These are phyloP conservation scores for Sherardia arvensis DNA, from an alignment of 257 asterid species.

Conservation along the genomic window DNA sequence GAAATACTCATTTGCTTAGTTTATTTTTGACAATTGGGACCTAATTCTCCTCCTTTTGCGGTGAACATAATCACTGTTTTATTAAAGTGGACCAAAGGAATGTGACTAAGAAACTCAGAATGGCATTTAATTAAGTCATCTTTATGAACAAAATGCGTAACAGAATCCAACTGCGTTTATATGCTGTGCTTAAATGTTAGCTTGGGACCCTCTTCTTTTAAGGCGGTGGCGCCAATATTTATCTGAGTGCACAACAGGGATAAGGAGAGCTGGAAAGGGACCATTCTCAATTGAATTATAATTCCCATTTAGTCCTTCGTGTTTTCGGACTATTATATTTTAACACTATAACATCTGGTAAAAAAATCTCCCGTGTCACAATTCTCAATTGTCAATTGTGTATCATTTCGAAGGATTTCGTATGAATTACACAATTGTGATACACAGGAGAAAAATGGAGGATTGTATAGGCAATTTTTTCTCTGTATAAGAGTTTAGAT, in stretches of 20 bases:
- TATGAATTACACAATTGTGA: too few relatives aligned
- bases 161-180: constrained; percentile 16
- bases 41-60: constrained; percentile 3
- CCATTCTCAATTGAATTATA: not conserved
- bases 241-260: constrained; percentile 9
- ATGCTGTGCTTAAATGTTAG: constrained; percentile 6
- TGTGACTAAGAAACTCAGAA: not conserved
- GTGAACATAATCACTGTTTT: not conserved
- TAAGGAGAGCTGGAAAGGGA: constrained; percentile 4
- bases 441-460: not conserved
- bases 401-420: too few relatives aligned
- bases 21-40: constrained; percentile 9
- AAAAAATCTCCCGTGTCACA: too few relatives aligned
- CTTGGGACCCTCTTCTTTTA: constrained; percentile 27
- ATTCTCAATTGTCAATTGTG: too few relatives aligned
- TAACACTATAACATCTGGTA: too few relatives aligned
- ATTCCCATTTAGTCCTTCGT: not conserved
- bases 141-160: not conserved
- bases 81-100: constrained; percentile 3
- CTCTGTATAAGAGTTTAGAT: not conserved
- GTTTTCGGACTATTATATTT: not conserved
- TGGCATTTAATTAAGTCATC: not conserved
- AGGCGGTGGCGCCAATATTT: constrained; percentile 27
- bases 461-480: not conserved
- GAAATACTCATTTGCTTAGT: constrained; percentile 5